Evolutionary conservation across 2,329 filamentous ascomycete species (phyloP).

Genomic region (Cordyceps militaris): DNA sequence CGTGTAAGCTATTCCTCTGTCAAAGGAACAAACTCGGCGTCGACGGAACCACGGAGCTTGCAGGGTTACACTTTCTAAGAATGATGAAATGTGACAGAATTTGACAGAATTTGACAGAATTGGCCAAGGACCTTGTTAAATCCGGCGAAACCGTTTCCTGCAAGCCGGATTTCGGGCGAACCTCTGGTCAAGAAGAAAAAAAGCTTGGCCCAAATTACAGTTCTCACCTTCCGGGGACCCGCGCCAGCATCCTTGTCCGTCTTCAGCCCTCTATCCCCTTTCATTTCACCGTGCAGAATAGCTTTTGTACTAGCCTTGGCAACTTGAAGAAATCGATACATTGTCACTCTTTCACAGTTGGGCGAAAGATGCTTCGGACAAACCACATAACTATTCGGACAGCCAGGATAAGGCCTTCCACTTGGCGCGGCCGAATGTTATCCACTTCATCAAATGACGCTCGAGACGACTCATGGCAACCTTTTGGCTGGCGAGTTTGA

Average conservation of each 20-base stretch:
- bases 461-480: too few relatives aligned
- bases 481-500: too few relatives aligned
- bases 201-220: constrained; percentile 8
- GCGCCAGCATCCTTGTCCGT: constrained; percentile 2
- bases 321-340: too few relatives aligned
- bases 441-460: too few relatives aligned
- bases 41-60: not conserved
- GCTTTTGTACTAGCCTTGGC: not conserved
- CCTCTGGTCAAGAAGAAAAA: not conserved
- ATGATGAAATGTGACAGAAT: too few relatives aligned
- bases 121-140: not conserved
- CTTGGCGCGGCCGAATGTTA: too few relatives aligned
- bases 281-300: not conserved
- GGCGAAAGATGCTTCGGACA: too few relatives aligned
- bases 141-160: not conserved
- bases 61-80: not conserved
- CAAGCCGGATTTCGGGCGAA: not conserved
- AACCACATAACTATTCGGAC: too few relatives aligned
- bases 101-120: not conserved
- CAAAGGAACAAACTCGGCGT: not conserved
- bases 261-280: not conserved
- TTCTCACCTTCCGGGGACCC: constrained; percentile 7
- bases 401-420: too few relatives aligned
- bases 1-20: not conserved
- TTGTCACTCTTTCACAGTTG: too few relatives aligned